These are phyloP conservation scores for Neocallimastix lanati DNA, from an alignment of 192 early-diverging fungal genomes.

Conservation along the genomic window DNA sequence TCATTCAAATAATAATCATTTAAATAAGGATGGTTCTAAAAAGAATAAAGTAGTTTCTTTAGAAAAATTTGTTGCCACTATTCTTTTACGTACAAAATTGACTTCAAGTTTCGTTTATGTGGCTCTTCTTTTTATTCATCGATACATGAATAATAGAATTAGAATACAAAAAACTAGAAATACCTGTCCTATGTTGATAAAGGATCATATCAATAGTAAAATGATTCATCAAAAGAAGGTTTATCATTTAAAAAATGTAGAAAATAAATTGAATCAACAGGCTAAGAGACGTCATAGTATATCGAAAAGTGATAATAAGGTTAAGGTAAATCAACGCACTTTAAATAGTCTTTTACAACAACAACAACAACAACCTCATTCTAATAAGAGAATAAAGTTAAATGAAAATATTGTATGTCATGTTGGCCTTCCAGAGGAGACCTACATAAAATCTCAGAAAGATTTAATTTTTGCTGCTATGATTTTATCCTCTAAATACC, in stretches of 20 bases:
- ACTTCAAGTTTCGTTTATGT: neutral
- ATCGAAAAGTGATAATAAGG: neutral
- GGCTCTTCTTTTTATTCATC: neutral
- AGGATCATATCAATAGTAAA: too few relatives aligned
- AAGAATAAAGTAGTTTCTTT: neutral
- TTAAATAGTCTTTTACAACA: neutral
- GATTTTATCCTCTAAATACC: neutral
- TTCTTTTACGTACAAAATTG: neutral
- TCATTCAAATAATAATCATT: too few relatives aligned
- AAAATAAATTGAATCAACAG: neutral
- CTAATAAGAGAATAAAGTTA: neutral
- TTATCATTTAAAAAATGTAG: neutral
- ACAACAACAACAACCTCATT: neutral
- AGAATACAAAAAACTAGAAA: too few relatives aligned
- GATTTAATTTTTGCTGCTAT: neutral
- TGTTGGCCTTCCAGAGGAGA: neutral
- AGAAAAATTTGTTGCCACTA: neutral
- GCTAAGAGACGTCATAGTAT: neutral
- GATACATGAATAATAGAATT: neutral
- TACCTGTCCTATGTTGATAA: too few relatives aligned
- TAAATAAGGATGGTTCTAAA: neutral
- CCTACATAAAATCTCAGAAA: neutral
- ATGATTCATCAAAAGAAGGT: neutral
- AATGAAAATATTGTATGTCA: neutral
- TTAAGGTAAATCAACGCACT: neutral